Evolutionary conservation across 2,329 filamentous ascomycete species (phyloP), one percentile per base, ranked within the genome.

Genomic region (Coccinonectria pachysandricola): DNA sequence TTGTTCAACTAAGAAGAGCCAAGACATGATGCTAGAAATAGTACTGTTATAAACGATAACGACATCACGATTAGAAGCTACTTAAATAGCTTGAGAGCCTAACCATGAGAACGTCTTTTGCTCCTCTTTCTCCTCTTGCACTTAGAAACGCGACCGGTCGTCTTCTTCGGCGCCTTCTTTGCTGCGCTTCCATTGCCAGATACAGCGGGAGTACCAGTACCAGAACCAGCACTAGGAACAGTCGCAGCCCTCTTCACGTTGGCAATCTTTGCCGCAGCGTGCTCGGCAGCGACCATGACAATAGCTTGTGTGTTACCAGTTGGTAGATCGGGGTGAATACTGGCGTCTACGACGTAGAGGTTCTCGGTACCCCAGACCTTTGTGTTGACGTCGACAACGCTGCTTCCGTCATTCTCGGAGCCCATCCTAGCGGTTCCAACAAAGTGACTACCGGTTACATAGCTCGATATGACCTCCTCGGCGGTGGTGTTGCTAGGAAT

Each of bases 281-380:
- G 64, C 57, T 81, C 77, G 11, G 75, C 68, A 11, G 66, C 72
- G 18, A 74, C 62, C 47, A 80, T 73, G 39, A 80, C 71, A 19
- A 72, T 66, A 2, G 73, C 67, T 24, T 71, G 69, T 2, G 78
- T 79, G 53, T 84, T 84, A 11, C 75, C 72, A 1, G 74, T 75
- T 3, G 75, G 64, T 39, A 80, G 69, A 36, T 78, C 77, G 0
- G 78, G 76, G 56, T 80, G 78, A 43, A 82, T 75, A 34, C 68
- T 70, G 1, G 70, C 76, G 42, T 82, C 76, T 4, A 81, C 71
- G 9, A 80, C 68, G 42, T 75, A 79, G 22, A 79, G 57, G 52
- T 80, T 79, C 42, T 79, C 71, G 0, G 70, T 79, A 19, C 75
- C 75, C 42, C 71, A 79, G 5, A 80, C 72, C 52, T 68, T 71